Evolutionary conservation across 495 filamentous ascomycete species (phyloP), one percentile per base, ranked within the genome.

Genomic region (Oleoguttula mirabilis): DNA sequence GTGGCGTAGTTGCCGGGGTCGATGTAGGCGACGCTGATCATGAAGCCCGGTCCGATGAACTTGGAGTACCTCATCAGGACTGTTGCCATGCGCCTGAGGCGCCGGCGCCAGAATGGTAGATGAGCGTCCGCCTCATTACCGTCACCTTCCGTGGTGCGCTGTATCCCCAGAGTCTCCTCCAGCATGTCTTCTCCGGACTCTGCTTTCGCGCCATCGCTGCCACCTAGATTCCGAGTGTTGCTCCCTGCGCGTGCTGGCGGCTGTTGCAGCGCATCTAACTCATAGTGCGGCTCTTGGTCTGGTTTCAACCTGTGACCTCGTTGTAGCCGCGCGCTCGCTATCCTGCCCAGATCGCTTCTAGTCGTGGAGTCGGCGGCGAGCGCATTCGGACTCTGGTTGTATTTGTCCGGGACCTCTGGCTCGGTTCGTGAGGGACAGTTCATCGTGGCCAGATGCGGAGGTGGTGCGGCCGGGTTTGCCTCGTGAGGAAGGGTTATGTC

Each of bases 1-100:
- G 84, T 88, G 3, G 84, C 72, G 60, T 88, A 88, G 60, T 92
- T 92, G 1, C 61, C 61, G 33, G 51, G 42, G 36, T 46, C 39
- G 41, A 54, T 55, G 47, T 56, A 61, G 37, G 51, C 54, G 31
- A 87, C 82, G 12, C 80, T 73, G 41, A 88, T 72, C 62, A 94
- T 72, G 59, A 93, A 87, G 1, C 86, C 86, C 10, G 87, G 87
- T 0, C 87, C 87, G 34, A 93, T 65, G 55, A 94, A 94, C 45
- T 75, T 76, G 42, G 60, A 61, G 53, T 82, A 90, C 23, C 76
- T 88, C 41, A 66, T 32, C 27, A 87, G 38, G 10, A 51, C 28
- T 3, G 11, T 20, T 6, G 19, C 22, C 12, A 11, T 15, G 5
- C 32, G 3, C 3, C 8, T 10, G 14, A 25, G 12, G 19, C 10